Evolutionary conservation across 306 rosid species (phyloP).

Genomic region (cucumber (Cucumis sativus)): DNA sequence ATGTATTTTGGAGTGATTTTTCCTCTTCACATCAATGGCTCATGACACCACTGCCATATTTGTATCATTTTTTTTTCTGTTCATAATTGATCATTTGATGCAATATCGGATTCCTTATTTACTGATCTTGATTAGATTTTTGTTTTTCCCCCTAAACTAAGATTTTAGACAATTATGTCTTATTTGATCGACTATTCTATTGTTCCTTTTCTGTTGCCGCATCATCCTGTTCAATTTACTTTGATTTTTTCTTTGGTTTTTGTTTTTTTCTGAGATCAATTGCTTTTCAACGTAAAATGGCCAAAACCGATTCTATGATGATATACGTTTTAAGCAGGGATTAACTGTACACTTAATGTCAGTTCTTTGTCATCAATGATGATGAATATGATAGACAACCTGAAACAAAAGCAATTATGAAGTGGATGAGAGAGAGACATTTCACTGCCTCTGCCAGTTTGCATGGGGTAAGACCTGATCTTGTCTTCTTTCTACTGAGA

Average conservation of each 20-base stretch:
- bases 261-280: neutral
- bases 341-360: conserved; percentile 16
- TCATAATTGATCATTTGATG: neutral
- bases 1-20: neutral
- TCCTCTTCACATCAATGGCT: neutral
- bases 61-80: neutral
- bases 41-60: neutral
- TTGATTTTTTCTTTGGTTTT: neutral
- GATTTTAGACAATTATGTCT: neutral
- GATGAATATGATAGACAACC: conserved; percentile 60
- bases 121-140: neutral
- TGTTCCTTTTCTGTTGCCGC: neutral
- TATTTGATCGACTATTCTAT: neutral
- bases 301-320: neutral
- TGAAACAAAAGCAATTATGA: conserved; percentile 88
- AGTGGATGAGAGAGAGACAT: conserved; percentile 60
- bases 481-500: neutral
- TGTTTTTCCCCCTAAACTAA: neutral
- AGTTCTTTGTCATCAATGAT: conserved; percentile 49
- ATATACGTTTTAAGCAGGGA: conserved; percentile 6
- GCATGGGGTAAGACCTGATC: conserved; percentile 71
- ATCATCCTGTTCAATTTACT: neutral
- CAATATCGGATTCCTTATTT: neutral
- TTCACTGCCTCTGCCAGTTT: conserved; percentile 96
- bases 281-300: neutral